phyloP scores from a whole-genome alignment of 2,329 filamentous ascomycete genomes.

The Stachybotrys chartarum region DNA sequence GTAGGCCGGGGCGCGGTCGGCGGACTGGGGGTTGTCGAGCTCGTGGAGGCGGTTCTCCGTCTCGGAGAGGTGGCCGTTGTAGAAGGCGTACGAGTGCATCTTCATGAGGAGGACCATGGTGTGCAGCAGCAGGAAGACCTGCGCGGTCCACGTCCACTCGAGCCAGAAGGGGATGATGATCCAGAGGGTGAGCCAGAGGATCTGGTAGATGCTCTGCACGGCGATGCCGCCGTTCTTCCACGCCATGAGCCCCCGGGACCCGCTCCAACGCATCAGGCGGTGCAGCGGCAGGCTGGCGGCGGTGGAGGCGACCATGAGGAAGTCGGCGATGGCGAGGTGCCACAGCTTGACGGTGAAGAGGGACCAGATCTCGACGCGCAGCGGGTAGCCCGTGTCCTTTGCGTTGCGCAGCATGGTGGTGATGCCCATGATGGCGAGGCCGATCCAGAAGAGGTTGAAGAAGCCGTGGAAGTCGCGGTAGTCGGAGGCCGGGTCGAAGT shows the following conservation, averaged over 20 bases:
- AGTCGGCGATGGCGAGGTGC: slow-evolving; percentile 77
- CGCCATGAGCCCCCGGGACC: slow-evolving; percentile 45
- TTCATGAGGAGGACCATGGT: slow-evolving; percentile 94
- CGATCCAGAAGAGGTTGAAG: slow-evolving; percentile 98
- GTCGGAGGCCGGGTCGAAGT: slow-evolving; percentile 89
- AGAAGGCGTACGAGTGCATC: slow-evolving; percentile 97
- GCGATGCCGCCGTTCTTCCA: slow-evolving; percentile 76
- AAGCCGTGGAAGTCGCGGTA: slow-evolving; percentile 95
- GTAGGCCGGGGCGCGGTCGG: slow-evolving; percentile 62
- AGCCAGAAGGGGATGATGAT: slow-evolving; percentile 76
- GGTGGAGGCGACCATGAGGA: slow-evolving; percentile 75
- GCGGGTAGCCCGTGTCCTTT: slow-evolving; percentile 84
- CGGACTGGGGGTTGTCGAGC: slow-evolving; percentile 66
- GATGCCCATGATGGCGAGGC: slow-evolving; percentile 91
- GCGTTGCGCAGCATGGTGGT: slow-evolving; percentile 90
- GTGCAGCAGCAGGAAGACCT: slow-evolving; percentile 90
- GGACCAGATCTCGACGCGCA: slow-evolving; percentile 81
- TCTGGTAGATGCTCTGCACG: slow-evolving; percentile 77
- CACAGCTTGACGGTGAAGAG: slow-evolving; percentile 84
- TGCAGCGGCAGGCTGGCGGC: slow-evolving; percentile 69
- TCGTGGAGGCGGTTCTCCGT: slow-evolving; percentile 73
- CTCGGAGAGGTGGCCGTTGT: slow-evolving; percentile 90
- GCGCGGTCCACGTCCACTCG: slow-evolving; percentile 93
- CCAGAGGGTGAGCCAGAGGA: slow-evolving; percentile 75
- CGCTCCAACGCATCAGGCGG: slow-evolving; percentile 49